Evolutionary conservation across 148 eudicot genomes (phyloP).

Genomic region (Rhododendron griersonianum): DNA sequence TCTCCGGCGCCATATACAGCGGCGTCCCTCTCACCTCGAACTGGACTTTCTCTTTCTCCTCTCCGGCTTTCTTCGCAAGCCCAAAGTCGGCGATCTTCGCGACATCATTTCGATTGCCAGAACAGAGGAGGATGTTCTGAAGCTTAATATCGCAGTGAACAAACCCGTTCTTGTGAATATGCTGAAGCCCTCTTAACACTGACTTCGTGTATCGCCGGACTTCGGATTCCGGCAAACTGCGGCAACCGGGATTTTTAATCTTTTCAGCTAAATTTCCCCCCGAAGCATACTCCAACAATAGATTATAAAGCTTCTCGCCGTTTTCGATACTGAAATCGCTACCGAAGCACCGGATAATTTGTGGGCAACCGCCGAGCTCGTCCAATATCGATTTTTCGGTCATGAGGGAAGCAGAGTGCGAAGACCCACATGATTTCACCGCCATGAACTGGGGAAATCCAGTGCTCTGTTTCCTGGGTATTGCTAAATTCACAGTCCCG

Average conservation of each 20-base stretch:
- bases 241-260: slow-evolving; percentile 16
- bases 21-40: slow-evolving; percentile 71
- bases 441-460: slow-evolving; percentile 30
- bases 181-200: slow-evolving; percentile 48
- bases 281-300: slow-evolving; percentile 64
- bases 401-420: slow-evolving; percentile 30
- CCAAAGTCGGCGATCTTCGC: slow-evolving; percentile 81
- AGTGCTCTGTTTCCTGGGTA: slow-evolving; percentile 20
- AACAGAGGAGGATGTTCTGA: slow-evolving; percentile 53
- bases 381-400: slow-evolving; percentile 51
- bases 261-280: slow-evolving; percentile 49
- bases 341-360: slow-evolving; percentile 53
- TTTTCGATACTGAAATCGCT: slow-evolving; percentile 37
- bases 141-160: slow-evolving; percentile 82
- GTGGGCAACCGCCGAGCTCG: slow-evolving; percentile 34
- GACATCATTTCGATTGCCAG: slow-evolving; percentile 6
- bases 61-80: slow-evolving; percentile 42
- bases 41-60: slow-evolving; percentile 10
- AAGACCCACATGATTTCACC: slow-evolving; percentile 45
- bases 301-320: slow-evolving; percentile 47
- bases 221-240: slow-evolving; percentile 29
- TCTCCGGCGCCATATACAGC: slow-evolving; percentile 87
- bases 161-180: slow-evolving; percentile 53
- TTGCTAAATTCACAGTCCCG: slow-evolving; percentile 52
- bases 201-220: slow-evolving; percentile 38